Evolutionary conservation across 2,329 filamentous ascomycete species (phyloP), one percentile per base, ranked within the genome.

Genomic region (Ceratocystis alfenasii): DNA sequence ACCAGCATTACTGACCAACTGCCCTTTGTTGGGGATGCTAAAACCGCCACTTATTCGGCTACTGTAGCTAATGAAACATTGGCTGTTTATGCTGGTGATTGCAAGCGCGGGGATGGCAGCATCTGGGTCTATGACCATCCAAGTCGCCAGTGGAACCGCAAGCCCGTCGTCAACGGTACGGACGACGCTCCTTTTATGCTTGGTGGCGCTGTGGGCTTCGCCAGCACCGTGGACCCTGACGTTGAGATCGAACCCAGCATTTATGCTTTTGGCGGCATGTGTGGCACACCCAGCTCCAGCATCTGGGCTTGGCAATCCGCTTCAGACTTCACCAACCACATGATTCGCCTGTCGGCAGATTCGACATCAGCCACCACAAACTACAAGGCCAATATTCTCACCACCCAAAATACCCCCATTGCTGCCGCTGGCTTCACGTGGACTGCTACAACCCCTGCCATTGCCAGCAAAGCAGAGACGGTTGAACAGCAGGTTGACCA

Each of bases 261-360:
- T 22, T 95, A 91, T 72, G 77, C 87, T 5, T 96, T 95, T 74
- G 93, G 91, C 45, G 93, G 93, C 70, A 95, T 96, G 90, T 97
- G 93, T 71, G 64, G 64, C 2, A 66, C 66, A 8, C 64, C 66
- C 5, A 53, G 50, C 22, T 61, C 66, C n/a, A 63, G 64, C 25
- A 61, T 66, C 50, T 87, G 87, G 2, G 70, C 70, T 2, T 91
- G 90, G 87, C 83, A 89, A 68, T 81, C 82, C 1, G 74, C 79
- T 8, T 90, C 88, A 10, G 83, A 84, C 50, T 97, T 96, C 74
- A 92, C 90, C 1, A 90, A 90, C 72, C 77, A 81, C 22, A 92
- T 96, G 88, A 75, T 90, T 66, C 82, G 81, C 30, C 79, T 88
- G 0, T 72, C 76, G 0, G 68, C 72, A 4, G 70, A 71, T 7